Evolutionary conservation across 306 rosid genomes (phyloP).

Genomic region (Adenanthera pavonina): DNA sequence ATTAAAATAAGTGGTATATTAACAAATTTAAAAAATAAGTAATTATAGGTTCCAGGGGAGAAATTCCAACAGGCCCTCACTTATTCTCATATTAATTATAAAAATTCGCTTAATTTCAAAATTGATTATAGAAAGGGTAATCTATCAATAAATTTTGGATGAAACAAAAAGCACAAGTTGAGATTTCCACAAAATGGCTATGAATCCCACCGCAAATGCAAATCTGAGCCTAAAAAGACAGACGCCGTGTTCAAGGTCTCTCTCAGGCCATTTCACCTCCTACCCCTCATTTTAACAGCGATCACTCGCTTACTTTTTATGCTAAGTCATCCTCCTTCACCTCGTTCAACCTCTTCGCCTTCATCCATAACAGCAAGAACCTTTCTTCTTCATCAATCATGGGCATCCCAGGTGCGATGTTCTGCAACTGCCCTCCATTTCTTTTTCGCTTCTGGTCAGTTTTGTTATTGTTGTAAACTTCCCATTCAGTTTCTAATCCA

Average conservation of each 20-base stretch:
- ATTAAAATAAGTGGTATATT: too few species aligned
- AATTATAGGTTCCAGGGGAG: too few species aligned
- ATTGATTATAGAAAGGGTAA: too few species aligned
- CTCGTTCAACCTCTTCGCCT: slow-evolving; percentile 32
- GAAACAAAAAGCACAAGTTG: background rate
- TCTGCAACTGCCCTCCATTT: background rate
- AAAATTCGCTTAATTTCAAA: too few species aligned
- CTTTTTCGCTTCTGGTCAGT: background rate
- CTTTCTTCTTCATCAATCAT: slow-evolving; percentile 18
- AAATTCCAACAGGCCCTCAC: too few species aligned
- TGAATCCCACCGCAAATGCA: background rate
- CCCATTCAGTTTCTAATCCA: slow-evolving; percentile 53
- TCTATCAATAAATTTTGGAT: too few species aligned
- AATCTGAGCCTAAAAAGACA: background rate
- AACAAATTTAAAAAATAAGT: too few species aligned
- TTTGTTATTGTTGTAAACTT: slow-evolving; percentile 39
- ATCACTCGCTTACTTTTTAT: slow-evolving; percentile 44
- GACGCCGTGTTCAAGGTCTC: slow-evolving; percentile 56
- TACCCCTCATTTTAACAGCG: slow-evolving; percentile 14
- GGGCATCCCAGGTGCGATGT: slow-evolving; percentile 42
- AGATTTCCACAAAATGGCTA: background rate
- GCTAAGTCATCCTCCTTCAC: slow-evolving; percentile 9
- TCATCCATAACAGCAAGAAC: slow-evolving; percentile 26
- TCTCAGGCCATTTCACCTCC: slow-evolving; percentile 33
- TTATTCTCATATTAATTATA: too few species aligned